These are phyloP conservation scores for Wickerhamiella vanderwaltii DNA, from an alignment of 805 yeast species.

Conservation along the genomic window DNA sequence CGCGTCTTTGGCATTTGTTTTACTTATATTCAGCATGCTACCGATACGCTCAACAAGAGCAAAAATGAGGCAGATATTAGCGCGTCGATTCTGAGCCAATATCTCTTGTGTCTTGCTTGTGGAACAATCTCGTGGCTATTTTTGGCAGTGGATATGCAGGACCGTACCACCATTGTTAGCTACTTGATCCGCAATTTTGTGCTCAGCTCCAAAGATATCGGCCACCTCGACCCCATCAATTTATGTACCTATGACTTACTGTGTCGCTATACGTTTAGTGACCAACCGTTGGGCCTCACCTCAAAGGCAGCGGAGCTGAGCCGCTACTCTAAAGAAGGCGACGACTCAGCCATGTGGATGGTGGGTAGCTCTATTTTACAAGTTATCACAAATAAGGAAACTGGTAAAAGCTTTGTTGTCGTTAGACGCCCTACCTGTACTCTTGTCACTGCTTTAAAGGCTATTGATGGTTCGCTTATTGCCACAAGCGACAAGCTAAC, in stretches of 20 bases:
- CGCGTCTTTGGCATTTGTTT: slow-evolving; percentile 76
- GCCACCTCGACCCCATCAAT: slow-evolving; percentile 37
- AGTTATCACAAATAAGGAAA: slow-evolving; percentile 39
- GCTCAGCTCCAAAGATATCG: slow-evolving; percentile 29
- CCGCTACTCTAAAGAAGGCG: slow-evolving; percentile 15
- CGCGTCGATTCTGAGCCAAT: slow-evolving; percentile 38
- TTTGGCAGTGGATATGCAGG: slow-evolving; percentile 45
- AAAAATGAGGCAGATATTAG: slow-evolving; percentile 10
- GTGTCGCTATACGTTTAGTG: slow-evolving; percentile 51
- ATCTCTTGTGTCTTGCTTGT: slow-evolving; percentile 51
- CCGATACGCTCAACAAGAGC: slow-evolving; percentile 30
- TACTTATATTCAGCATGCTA: slow-evolving; percentile 60
- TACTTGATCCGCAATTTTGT: slow-evolving; percentile 50
- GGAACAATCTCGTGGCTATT: slow-evolving; percentile 62
- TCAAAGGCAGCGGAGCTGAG: slow-evolving; percentile 20
- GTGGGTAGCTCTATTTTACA: slow-evolving; percentile 46
- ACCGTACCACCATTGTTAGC: slow-evolving; percentile 47
- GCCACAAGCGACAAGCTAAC: slow-evolving; percentile 3
- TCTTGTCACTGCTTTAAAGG: slow-evolving; percentile 14
- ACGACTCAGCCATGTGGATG: slow-evolving; percentile 38
- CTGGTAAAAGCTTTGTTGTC: slow-evolving; percentile 40
- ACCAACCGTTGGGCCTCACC: slow-evolving; percentile 42
- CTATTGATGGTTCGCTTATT: slow-evolving; percentile 9
- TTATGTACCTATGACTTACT: slow-evolving; percentile 58
- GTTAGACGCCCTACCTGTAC: slow-evolving; percentile 61